These are phyloP conservation scores for Annulohypoxylon moriforme DNA, from an alignment of 495 filamentous ascomycete genomes.

Conservation along the genomic window DNA sequence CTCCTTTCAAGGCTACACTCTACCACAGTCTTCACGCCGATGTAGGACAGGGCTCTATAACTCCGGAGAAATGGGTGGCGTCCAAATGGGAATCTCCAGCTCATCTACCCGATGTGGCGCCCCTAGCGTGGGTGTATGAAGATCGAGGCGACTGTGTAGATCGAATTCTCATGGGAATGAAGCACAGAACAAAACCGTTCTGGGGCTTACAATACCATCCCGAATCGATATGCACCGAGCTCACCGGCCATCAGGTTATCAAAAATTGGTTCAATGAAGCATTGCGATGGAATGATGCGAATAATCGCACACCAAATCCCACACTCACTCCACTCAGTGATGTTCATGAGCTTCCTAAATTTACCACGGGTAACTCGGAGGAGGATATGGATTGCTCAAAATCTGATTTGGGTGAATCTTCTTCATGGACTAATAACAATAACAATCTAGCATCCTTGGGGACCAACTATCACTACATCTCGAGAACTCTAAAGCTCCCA, in stretches of 20 bases:
- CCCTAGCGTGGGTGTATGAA: slow-evolving; percentile 75
- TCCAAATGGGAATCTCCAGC: slow-evolving; percentile 47
- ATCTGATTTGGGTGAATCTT: slow-evolving; percentile 9
- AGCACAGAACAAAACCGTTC: slow-evolving; percentile 77
- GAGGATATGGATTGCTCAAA: slow-evolving; percentile 9
- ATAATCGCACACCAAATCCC: slow-evolving; percentile 25
- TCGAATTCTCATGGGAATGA: slow-evolving; percentile 80
- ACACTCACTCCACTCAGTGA: slow-evolving; percentile 8
- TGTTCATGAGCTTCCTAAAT: slow-evolving; percentile 39
- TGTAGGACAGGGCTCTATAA: slow-evolving; percentile 55
- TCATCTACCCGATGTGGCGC: slow-evolving; percentile 58
- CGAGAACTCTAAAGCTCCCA: slow-evolving; percentile 48
- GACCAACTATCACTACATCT: slow-evolving; percentile 43
- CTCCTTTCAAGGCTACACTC: slow-evolving; percentile 74
- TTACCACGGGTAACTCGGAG: background rate
- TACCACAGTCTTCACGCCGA: slow-evolving; percentile 90
- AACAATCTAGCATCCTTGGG: slow-evolving; percentile 41
- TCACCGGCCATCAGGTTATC: slow-evolving; percentile 73
- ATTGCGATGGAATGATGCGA: slow-evolving; percentile 61
- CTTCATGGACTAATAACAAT: slow-evolving; percentile 10
- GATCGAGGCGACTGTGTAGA: slow-evolving; percentile 55
- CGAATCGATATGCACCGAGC: slow-evolving; percentile 87
- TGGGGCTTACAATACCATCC: slow-evolving; percentile 96
- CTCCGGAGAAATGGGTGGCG: slow-evolving; percentile 48
- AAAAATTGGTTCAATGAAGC: slow-evolving; percentile 79